Conservation (phyloP, 495 filamentous ascomycete species). For the Chaetomium tenue region DNA sequence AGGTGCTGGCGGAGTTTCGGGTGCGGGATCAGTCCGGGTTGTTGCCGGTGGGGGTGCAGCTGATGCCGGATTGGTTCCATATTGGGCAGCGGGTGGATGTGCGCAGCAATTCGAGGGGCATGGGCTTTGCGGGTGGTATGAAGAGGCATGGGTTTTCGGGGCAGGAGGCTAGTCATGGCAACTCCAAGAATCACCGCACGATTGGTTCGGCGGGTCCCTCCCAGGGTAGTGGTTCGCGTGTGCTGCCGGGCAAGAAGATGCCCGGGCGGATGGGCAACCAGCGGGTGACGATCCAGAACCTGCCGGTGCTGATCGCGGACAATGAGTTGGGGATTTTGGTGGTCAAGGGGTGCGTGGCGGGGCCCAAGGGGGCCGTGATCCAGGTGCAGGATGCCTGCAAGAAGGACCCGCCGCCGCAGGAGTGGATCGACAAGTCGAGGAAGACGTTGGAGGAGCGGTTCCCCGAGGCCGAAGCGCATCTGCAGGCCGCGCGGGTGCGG, state of each 20-base stretch:
- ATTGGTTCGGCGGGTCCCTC: slow-evolving; percentile 83
- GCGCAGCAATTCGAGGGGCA: slow-evolving; percentile 71
- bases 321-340: slow-evolving; percentile 80
- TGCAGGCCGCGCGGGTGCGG: slow-evolving; percentile 40
- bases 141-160: slow-evolving; percentile 86
- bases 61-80: slow-evolving; percentile 82
- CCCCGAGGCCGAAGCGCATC: slow-evolving; percentile 36
- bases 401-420: slow-evolving; percentile 72
- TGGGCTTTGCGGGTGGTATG: slow-evolving; percentile 96
- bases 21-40: slow-evolving; percentile 75
- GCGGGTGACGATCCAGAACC: slow-evolving; percentile 81
- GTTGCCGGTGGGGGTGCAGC: slow-evolving; percentile 65
- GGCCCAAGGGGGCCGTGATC: slow-evolving; percentile 79
- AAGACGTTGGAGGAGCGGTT: slow-evolving; percentile 41
- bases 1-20: slow-evolving; percentile 78
- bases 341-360: slow-evolving; percentile 78
- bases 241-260: slow-evolving; percentile 96
- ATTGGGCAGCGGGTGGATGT: slow-evolving; percentile 90
- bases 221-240: slow-evolving; percentile 88
- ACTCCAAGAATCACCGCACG: slow-evolving; percentile 83
- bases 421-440: slow-evolving; percentile 41
- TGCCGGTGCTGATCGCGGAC: slow-evolving; percentile 85
- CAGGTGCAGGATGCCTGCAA: slow-evolving; percentile 88
- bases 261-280: slow-evolving; percentile 89
- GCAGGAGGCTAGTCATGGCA: slow-evolving; percentile 91